Evolutionary conservation across 2,329 filamentous ascomycete genomes (phyloP).

Genomic region (Phaeosphaeria sp.): DNA sequence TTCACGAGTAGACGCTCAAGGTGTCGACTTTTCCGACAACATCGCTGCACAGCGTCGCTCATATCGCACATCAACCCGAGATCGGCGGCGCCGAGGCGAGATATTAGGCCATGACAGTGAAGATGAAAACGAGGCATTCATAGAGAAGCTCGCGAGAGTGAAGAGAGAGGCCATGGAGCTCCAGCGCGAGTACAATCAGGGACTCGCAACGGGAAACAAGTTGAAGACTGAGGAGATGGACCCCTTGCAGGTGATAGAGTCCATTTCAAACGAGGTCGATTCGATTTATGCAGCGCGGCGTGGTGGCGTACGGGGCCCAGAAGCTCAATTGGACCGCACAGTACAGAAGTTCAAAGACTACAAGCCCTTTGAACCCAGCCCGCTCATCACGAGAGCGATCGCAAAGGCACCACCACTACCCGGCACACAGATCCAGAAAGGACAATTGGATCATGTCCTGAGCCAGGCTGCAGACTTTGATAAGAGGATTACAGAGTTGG

Average conservation of each 20-base stretch:
- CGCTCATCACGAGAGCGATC: slow-evolving; percentile 35
- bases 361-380: slow-evolving; percentile 33
- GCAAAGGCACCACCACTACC: slow-evolving; percentile 40
- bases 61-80: slow-evolving; percentile 76
- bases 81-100: slow-evolving; percentile 68
- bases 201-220: slow-evolving; percentile 52
- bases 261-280: slow-evolving; percentile 73
- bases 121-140: slow-evolving; percentile 70
- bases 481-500: slow-evolving; percentile 76
- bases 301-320: slow-evolving; percentile 43
- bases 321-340: slow-evolving; percentile 44
- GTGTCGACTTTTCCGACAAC: slow-evolving; percentile 89
- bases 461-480: slow-evolving; percentile 89
- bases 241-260: slow-evolving; percentile 66
- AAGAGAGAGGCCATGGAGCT: slow-evolving; percentile 78
- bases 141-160: slow-evolving; percentile 80
- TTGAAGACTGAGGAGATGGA: slow-evolving; percentile 47
- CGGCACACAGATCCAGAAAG: slow-evolving; percentile 40
- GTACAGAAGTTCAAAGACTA: slow-evolving; percentile 45
- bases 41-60: slow-evolving; percentile 78
- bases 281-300: slow-evolving; percentile 59
- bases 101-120: slow-evolving; percentile 75
- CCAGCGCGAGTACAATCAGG: slow-evolving; percentile 63
- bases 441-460: slow-evolving; percentile 65
- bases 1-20: slow-evolving; percentile 74